Evolutionary conservation across 257 asterid genomes (phyloP).

Genomic region (Penstemon barbatus): DNA sequence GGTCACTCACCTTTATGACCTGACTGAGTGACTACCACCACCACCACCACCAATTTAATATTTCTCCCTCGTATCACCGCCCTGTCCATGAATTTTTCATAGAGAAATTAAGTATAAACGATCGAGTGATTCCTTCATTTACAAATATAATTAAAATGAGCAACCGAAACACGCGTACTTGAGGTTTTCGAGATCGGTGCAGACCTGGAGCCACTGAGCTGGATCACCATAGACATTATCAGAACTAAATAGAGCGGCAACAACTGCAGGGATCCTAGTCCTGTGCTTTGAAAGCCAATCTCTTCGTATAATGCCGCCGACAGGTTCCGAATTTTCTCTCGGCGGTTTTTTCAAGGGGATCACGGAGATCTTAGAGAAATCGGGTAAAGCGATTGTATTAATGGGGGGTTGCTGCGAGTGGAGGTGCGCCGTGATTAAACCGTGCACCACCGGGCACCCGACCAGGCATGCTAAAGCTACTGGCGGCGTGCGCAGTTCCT

Average conservation of each 20-base stretch:
- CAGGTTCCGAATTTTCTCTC: constrained; percentile 46
- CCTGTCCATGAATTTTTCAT: constrained; percentile 39
- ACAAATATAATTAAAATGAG: not conserved
- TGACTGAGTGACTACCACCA: constrained; percentile 56
- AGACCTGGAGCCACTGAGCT: constrained; percentile 95
- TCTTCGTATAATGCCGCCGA: constrained; percentile 60
- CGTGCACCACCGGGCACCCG: constrained; percentile 85
- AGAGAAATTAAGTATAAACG: too few species aligned
- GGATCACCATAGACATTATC: constrained; percentile 83
- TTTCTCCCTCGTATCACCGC: constrained; percentile 69
- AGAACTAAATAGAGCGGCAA: constrained; percentile 72
- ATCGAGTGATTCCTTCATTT: not conserved
- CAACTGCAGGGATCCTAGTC: constrained; percentile 85
- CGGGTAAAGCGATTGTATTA: constrained; percentile 89
- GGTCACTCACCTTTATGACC: constrained; percentile 59
- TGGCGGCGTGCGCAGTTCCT: constrained; percentile 93
- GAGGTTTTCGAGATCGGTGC: constrained; percentile 87
- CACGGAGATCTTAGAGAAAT: constrained; percentile 82
- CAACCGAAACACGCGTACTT: constrained; percentile 42
- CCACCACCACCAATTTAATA: constrained; percentile 78
- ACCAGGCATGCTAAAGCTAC: constrained; percentile 69
- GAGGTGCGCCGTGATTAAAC: constrained; percentile 70
- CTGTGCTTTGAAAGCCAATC: constrained; percentile 97
- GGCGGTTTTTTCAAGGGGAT: constrained; percentile 53
- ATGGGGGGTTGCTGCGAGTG: constrained; percentile 87